A percentile compares a stretch with the other conserved stretches of the same genome.
phyloP scores from a whole-genome alignment of 1,139 yeast species.

The Saccharomycopsis phalli region DNA sequence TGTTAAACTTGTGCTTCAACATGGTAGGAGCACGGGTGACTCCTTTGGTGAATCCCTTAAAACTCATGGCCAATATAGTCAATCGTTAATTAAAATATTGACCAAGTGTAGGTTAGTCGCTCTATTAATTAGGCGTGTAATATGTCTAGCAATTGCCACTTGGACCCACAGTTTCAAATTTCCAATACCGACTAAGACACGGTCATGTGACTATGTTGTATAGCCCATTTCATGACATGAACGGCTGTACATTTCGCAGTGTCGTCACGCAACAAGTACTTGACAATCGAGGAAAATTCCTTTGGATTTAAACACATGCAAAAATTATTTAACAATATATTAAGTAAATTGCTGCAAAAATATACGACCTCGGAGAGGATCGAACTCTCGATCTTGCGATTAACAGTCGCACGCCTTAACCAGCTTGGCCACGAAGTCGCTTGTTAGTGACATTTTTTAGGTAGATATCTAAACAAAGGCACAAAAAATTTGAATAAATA shows the following conservation, averaged over 20 bases:
- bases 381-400: slow-evolving; percentile 53
- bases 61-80: slow-evolving; percentile 50
- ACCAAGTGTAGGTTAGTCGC: no score
- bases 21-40: slow-evolving; percentile 45
- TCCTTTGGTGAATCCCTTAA: slow-evolving; percentile 87
- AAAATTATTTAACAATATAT: neutral
- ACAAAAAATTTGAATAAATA: no score
- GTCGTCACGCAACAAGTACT: neutral
- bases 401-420: slow-evolving; percentile 55
- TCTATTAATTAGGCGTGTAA: no score
- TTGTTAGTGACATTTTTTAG: neutral
- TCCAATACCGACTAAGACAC: neutral
- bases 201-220: no score
- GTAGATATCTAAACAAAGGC: no score
- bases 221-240: no score
- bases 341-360: slow-evolving; percentile 19
- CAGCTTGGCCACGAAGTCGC: slow-evolving; percentile 50
- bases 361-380: slow-evolving; percentile 34
- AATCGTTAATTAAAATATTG: no score
- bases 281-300: neutral
- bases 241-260: no score
- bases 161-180: no score
- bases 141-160: no score
- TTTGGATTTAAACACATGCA: neutral
- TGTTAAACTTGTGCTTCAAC: slow-evolving; percentile 60